Conservation (phyloP, 345 rosid species). For the Syzygium oleosum region DNA sequence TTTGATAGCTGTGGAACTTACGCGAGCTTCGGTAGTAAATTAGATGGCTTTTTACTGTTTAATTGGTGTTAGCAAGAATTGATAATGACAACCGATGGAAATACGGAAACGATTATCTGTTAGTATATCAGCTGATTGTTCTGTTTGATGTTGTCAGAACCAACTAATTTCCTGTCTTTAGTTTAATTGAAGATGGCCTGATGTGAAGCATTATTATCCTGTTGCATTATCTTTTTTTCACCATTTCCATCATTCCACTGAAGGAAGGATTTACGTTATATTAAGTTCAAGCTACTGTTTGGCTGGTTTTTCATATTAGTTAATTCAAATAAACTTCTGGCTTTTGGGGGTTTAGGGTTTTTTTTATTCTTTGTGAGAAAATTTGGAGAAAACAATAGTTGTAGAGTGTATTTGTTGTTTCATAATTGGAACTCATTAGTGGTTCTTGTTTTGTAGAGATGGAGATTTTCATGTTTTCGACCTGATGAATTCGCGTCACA, state of each 20-base stretch:
- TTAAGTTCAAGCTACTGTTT: background rate
- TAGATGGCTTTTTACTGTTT: background rate
- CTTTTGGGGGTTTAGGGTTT: background rate
- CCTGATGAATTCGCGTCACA: background rate
- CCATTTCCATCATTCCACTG: background rate
- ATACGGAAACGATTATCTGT: background rate
- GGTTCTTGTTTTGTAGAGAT: slow-evolving; percentile 3
- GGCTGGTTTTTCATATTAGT: background rate
- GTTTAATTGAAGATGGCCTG: background rate
- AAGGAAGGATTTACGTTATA: background rate
- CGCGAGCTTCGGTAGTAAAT: background rate
- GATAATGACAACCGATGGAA: background rate
- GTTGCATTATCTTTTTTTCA: background rate
- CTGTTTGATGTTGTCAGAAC: background rate
- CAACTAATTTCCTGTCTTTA: background rate
- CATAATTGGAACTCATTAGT: background rate
- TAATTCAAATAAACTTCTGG: background rate
- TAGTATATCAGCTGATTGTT: background rate
- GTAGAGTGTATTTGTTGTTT: background rate
- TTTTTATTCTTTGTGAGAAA: background rate
- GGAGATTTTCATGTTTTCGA: slow-evolving; percentile 9
- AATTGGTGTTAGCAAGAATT: background rate
- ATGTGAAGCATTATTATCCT: background rate
- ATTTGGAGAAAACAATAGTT: background rate
- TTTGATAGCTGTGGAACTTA: background rate